phyloP scores from a whole-genome alignment of 1,139 yeast species.

The Scheffersomyces titani region DNA sequence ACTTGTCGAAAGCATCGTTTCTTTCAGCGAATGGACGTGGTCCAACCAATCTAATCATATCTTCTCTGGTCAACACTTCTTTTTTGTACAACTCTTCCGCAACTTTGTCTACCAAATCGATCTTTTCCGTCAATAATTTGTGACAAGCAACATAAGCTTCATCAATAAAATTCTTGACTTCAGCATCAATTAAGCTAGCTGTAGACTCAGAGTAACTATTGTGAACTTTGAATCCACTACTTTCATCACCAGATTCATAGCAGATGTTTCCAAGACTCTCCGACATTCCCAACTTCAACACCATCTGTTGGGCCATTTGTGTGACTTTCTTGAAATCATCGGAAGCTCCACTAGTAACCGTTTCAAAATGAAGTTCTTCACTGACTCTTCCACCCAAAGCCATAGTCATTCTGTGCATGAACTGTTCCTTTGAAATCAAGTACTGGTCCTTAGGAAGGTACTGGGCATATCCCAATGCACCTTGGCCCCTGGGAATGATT shows the following conservation, averaged over 20 bases:
- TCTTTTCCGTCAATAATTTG: constrained; percentile 54
- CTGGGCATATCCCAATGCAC: constrained; percentile 83
- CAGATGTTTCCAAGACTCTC: constrained; percentile 63
- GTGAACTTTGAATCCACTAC: constrained; percentile 55
- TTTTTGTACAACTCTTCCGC: constrained; percentile 68
- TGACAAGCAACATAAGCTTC: constrained; percentile 55
- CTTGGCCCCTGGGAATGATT: constrained; percentile 84
- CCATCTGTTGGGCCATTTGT: constrained; percentile 77
- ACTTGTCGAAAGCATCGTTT: constrained; percentile 80
- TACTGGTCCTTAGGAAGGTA: constrained; percentile 78
- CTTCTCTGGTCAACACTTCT: constrained; percentile 79
- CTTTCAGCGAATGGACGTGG: constrained; percentile 77
- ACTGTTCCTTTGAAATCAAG: constrained; percentile 64
- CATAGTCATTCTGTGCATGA: constrained; percentile 76
- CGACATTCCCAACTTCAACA: constrained; percentile 76
- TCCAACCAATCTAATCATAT: constrained; percentile 72
- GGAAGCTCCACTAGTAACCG: constrained; percentile 82
- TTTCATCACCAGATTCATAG: constrained; percentile 48
- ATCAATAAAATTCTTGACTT: constrained; percentile 62
- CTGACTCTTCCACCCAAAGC: constrained; percentile 79
- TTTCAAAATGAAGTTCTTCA: constrained; percentile 72
- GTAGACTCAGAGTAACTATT: constrained; percentile 73
- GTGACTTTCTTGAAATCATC: constrained; percentile 83
- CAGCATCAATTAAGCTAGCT: constrained; percentile 64
- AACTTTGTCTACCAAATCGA: constrained; percentile 63